Percentiles rank a stretch among this genome's conserved stretches.
Conservation (phyloP, 768 basidiomycete genomes). For the Macrolepiota fuliginosa region DNA sequence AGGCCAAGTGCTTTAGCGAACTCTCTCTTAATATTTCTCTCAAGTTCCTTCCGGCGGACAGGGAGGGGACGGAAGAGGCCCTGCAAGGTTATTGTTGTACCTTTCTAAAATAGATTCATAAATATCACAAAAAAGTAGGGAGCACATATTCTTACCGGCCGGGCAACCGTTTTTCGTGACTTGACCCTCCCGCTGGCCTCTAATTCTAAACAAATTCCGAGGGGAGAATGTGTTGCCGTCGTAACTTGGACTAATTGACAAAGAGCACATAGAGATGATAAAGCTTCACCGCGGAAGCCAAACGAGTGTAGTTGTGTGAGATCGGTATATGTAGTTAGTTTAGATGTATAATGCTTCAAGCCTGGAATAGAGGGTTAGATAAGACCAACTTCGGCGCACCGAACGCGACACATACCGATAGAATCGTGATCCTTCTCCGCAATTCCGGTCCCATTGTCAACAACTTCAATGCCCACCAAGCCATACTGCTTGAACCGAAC, state of each 20-base stretch:
- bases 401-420: constrained; percentile 55
- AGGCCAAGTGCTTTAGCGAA: constrained; percentile 82
- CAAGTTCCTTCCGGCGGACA: constrained; percentile 89
- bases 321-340: constrained; percentile 74
- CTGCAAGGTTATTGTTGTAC: constrained; percentile 76
- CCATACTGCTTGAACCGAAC: constrained; percentile 90
- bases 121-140: not conserved
- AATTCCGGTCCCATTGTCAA: constrained; percentile 93
- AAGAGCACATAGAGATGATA: constrained; percentile 89
- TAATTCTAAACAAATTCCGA: constrained; percentile 78
- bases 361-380: constrained; percentile 39
- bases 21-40: constrained; percentile 86
- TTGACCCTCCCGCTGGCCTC: constrained; percentile 61
- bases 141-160: constrained; percentile 50
- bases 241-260: constrained; percentile 65
- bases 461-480: constrained; percentile 75
- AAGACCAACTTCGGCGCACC: not conserved
- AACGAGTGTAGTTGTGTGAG: constrained; percentile 75
- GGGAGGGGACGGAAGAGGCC: constrained; percentile 81
- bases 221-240: constrained; percentile 76
- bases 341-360: constrained; percentile 93
- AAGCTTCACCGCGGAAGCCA: constrained; percentile 94
- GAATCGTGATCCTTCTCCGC: constrained; percentile 69
- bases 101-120: constrained; percentile 51
- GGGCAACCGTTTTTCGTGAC: constrained; percentile 61